Percentiles rank a stretch among this genome's conserved stretches.
These are phyloP conservation scores for Backusella circina DNA, from an alignment of 192 early-diverging fungal genomes.

Conservation along the genomic window DNA sequence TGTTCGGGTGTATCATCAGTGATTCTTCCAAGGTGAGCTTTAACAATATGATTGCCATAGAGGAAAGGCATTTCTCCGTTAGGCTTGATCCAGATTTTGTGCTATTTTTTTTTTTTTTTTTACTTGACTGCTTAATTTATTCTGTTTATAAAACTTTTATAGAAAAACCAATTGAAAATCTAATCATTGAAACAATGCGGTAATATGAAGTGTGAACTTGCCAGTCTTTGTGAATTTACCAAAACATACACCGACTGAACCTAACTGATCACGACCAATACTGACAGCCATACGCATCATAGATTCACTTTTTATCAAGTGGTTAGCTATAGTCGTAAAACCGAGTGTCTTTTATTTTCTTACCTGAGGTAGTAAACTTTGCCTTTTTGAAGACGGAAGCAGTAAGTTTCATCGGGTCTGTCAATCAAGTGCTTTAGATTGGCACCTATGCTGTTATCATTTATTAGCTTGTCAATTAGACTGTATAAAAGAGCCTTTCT, in stretches of 20 bases:
- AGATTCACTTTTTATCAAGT: conserved; percentile 53
- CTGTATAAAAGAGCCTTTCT: not conserved
- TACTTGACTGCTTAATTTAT: not conserved
- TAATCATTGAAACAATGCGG: conserved; percentile 41
- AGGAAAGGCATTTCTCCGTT: conserved; percentile 99
- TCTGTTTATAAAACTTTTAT: not conserved
- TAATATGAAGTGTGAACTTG: conserved; percentile 95
- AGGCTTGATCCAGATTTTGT: conserved; percentile 99
- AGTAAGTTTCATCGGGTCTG: conserved; percentile 93
- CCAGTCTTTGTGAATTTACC: conserved; percentile 98
- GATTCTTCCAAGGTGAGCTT: conserved; percentile 94
- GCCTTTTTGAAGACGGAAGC: conserved; percentile 93
- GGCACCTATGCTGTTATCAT: conserved; percentile 72
- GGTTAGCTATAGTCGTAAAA: not conserved
- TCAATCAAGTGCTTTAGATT: conserved; percentile 96
- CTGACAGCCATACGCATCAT: conserved; percentile 87
- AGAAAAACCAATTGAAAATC: not conserved
- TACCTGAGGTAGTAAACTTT: conserved; percentile 96
- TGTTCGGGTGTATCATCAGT: conserved; percentile 99
- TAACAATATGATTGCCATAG: conserved; percentile 97
- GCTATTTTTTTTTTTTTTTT: conserved; percentile 40
- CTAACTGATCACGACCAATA: conserved; percentile 81
- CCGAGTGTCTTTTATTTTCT: too few relatives aligned
- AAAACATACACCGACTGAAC: conserved; percentile 95
- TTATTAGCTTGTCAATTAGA: not conserved